Evolutionary conservation across 2,329 filamentous ascomycete species (phyloP).

Genomic region (Plenodomus lindquistii): DNA sequence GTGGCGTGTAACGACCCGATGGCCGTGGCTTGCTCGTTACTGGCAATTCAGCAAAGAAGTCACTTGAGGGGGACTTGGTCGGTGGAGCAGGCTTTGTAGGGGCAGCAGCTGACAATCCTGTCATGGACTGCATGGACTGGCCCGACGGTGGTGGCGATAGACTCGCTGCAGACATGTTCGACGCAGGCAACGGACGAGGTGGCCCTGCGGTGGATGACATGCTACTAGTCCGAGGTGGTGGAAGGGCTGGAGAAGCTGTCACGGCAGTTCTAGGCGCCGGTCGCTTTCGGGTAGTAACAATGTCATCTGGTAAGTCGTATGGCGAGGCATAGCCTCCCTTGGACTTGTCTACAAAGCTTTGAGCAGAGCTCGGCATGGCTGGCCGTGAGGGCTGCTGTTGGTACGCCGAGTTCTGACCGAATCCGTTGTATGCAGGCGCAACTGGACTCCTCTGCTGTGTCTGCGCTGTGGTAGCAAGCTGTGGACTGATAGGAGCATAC

Average conservation of each 20-base stretch:
- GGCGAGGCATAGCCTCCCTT: conserved; percentile 93
- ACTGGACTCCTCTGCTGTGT: conserved; percentile 21
- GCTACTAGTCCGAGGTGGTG: conserved; percentile 66
- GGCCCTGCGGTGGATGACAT: conserved; percentile 42
- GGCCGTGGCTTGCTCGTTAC: conserved; percentile 47
- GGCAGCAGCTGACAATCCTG: conserved; percentile 27
- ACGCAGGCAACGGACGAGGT: conserved; percentile 26
- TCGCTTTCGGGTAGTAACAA: conserved; percentile 71
- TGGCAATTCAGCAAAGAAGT: conserved; percentile 56
- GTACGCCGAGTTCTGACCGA: conserved; percentile 31
- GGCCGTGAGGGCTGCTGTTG: conserved; percentile 47
- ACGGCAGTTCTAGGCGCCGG: conserved; percentile 32
- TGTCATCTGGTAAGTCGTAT: conserved; percentile 91
- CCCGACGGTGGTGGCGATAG: conserved; percentile 48
- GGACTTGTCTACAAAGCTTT: conserved; percentile 88
- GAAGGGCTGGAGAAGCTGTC: conserved; percentile 46
- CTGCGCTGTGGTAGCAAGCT: conserved; percentile 42
- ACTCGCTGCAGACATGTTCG: conserved; percentile 39
- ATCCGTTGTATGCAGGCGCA: conserved; percentile 36
- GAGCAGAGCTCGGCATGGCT: conserved; percentile 56
- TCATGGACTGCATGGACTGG: conserved; percentile 41
- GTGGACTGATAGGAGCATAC: conserved; percentile 57
- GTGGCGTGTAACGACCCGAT: conserved; percentile 46
- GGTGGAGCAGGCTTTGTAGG: conserved; percentile 32
- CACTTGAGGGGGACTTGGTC: conserved; percentile 37